Percentiles rank a stretch among this genome's conserved stretches.
phyloP scores from a whole-genome alignment of 1,284 basidiomycete genomes.

The Ceratobasidium sp. region DNA sequence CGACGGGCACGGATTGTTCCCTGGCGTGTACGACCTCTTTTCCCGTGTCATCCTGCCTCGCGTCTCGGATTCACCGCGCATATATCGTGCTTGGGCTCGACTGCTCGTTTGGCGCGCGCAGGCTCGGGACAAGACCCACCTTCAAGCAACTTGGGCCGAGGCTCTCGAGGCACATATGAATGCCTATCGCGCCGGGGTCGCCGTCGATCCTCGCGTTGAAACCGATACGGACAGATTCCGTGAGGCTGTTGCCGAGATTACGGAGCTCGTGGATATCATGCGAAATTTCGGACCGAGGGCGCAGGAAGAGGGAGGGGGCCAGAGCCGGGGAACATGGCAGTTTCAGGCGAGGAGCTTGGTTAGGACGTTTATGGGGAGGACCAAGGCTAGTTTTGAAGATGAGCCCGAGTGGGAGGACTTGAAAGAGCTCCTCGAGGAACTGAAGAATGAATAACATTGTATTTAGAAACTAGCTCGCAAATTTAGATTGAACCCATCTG shows the following conservation, averaged over 20 bases:
- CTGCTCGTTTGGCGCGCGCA: constrained; percentile 65
- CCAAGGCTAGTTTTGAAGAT: constrained; percentile 78
- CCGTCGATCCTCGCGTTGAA: constrained; percentile 67
- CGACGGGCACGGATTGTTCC: constrained; percentile 68
- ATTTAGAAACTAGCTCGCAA: no score
- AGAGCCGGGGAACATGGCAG: constrained; percentile 67
- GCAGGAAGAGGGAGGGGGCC: constrained; percentile 43
- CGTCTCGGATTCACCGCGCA: constrained; percentile 64
- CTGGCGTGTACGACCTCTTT: constrained; percentile 63
- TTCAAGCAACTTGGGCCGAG: constrained; percentile 70
- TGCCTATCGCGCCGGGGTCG: constrained; percentile 78
- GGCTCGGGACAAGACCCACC: neutral
- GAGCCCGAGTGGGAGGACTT: constrained; percentile 83
- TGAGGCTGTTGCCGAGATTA: constrained; percentile 76
- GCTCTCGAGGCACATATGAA: constrained; percentile 83
- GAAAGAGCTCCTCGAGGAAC: constrained; percentile 56
- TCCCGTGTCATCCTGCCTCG: constrained; percentile 55
- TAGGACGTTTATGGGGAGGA: constrained; percentile 84
- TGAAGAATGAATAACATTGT: constrained; percentile 49
- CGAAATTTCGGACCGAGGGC: constrained; percentile 78
- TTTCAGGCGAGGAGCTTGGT: constrained; percentile 88
- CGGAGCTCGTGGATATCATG: constrained; percentile 83
- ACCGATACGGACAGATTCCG: constrained; percentile 70
- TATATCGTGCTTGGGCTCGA: constrained; percentile 83
- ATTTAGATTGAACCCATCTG: no score